Conservation (phyloP, 2,329 filamentous ascomycete species). For the Verticillium isaacii region DNA sequence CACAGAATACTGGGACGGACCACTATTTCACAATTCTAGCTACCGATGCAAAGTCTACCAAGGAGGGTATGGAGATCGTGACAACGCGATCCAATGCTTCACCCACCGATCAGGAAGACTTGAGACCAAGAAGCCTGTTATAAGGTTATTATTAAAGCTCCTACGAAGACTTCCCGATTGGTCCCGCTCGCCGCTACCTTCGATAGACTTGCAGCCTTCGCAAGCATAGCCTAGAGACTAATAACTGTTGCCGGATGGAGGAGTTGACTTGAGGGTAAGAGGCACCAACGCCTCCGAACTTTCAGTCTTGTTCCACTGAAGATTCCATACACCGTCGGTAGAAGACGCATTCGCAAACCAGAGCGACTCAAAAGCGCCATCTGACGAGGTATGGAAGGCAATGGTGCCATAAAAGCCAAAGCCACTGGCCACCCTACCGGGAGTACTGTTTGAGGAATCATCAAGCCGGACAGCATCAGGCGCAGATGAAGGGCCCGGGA, state of each 20-base stretch:
- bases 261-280: slow-evolving; percentile 15
- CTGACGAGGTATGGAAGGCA: slow-evolving; percentile 10
- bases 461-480: slow-evolving; percentile 16
- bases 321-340: slow-evolving; percentile 12
- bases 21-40: too few species aligned
- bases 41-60: too few species aligned
- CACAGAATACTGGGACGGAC: too few species aligned
- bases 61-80: too few species aligned
- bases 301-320: slow-evolving; percentile 19
- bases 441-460: neutral
- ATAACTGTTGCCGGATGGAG: slow-evolving; percentile 9
- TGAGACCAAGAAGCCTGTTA: too few species aligned
- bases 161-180: too few species aligned
- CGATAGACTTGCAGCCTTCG: too few species aligned
- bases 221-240: neutral
- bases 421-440: slow-evolving; percentile 11
- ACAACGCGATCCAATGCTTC: too few species aligned
- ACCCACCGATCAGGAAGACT: too few species aligned
- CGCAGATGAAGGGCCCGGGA: slow-evolving; percentile 13
- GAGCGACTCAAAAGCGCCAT: slow-evolving; percentile 12
- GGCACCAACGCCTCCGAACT: slow-evolving; percentile 5
- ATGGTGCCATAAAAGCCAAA: slow-evolving; percentile 20
- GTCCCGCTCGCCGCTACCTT: too few species aligned
- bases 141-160: too few species aligned
- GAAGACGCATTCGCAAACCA: slow-evolving; percentile 17